These are phyloP conservation scores for Diaporthe destruens DNA, from an alignment of 2,329 filamentous ascomycete genomes.

Conservation along the genomic window DNA sequence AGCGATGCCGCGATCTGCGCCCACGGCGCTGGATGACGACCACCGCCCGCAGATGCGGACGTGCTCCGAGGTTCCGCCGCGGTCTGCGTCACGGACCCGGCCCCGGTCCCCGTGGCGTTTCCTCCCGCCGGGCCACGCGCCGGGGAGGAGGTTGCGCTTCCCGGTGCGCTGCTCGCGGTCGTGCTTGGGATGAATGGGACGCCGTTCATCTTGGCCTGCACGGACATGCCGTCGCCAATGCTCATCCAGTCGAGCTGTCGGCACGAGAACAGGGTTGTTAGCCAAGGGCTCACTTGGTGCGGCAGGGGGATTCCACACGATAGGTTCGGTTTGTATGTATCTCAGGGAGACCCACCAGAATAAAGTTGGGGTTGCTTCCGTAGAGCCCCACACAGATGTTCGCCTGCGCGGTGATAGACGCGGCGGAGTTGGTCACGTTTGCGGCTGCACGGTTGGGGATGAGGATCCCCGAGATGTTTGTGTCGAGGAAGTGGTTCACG, in stretches of 20 bases:
- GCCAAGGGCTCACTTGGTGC: neutral
- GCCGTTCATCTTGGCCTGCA: slow-evolving; percentile 37
- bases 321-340: neutral
- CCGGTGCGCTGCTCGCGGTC: neutral
- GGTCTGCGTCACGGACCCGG: neutral
- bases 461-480: slow-evolving; percentile 51
- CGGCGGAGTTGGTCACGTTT: slow-evolving; percentile 61
- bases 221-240: slow-evolving; percentile 37
- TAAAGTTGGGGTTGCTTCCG: slow-evolving; percentile 53
- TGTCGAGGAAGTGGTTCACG: slow-evolving; percentile 75
- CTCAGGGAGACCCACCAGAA: slow-evolving; percentile 44
- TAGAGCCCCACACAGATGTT: slow-evolving; percentile 50
- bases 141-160: neutral
- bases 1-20: slow-evolving; percentile 7
- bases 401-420: slow-evolving; percentile 58
- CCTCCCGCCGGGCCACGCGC: neutral
- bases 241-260: slow-evolving; percentile 39
- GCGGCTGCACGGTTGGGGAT: slow-evolving; percentile 49
- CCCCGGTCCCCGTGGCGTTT: neutral
- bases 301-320: too few species aligned
- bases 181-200: slow-evolving; percentile 21
- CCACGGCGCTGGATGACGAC: neutral
- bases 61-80: slow-evolving; percentile 1
- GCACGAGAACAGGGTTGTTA: neutral
- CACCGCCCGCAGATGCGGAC: neutral